Evolutionary conservation across 2,329 filamentous ascomycete species (phyloP), one percentile per base, ranked within the genome.

Genomic region (Chaetomium sp.): DNA sequence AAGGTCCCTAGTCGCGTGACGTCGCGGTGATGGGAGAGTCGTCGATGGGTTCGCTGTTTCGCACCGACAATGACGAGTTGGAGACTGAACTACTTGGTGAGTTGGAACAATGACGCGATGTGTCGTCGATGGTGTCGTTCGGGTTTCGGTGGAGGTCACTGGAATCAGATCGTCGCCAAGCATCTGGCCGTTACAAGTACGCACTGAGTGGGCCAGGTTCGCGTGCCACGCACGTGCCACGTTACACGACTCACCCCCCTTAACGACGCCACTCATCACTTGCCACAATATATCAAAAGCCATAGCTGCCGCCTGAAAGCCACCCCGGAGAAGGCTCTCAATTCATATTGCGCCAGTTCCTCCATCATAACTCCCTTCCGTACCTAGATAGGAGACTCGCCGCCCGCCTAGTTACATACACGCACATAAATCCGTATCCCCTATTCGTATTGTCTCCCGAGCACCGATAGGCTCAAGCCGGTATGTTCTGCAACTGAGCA

Each of bases 401-500:
- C 45, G 16, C 47, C 25, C 45, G 16, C 47, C 27, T 35, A 60
- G 33, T 33, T 53, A 62, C 57, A 60, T 60, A 57, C 57, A 64
- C 45, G 10, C 57, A 45, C 51, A 57, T 53, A 60, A 50, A 54
- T 13, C 23, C 4, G n/a, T 23, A 42, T 50, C n/a, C 10, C 57
- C 1, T 31, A 31, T n/a, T 29, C 57, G 2, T 31, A 31, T n/a
- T 29, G 10, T 29, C 50, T 23, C 45, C 23, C n/a, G 19, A 21
- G 8, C 45, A 47, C n/a, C 5, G n/a, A n/a, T 4, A 23, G 8
- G n/a, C 49, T 62, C 23, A 67, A 10, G 65, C 65, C 23, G 50
- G 60, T 65, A 67, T 57, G 57, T 60, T 63, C 29, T 51, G 65
- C 21, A 67, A 53, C 60, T 60, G 60, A 8, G 53, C 56, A n/a